These are phyloP conservation scores for Euphorbia lathyris DNA, from an alignment of 345 rosid genomes.

Conservation along the genomic window DNA sequence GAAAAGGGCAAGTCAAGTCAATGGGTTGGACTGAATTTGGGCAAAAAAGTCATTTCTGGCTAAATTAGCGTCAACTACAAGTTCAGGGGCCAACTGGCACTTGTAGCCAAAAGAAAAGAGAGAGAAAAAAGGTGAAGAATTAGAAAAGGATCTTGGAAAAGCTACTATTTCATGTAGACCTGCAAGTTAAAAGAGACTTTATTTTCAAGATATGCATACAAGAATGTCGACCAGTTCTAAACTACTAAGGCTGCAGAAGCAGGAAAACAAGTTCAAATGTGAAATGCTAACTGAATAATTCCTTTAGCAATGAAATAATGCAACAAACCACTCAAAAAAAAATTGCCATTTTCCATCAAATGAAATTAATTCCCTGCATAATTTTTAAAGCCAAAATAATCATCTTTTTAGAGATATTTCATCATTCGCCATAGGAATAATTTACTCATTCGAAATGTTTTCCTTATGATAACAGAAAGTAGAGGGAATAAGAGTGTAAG, in stretches of 20 bases:
- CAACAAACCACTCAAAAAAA: neutral
- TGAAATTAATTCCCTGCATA: neutral
- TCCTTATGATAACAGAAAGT: neutral
- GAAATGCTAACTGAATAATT: neutral
- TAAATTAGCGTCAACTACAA: too few species aligned
- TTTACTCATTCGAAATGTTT: neutral
- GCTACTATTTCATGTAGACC: neutral
- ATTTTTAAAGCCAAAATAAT: neutral
- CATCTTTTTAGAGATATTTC: neutral
- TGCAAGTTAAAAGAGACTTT: neutral
- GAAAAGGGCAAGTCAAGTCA: too few species aligned
- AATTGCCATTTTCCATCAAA: neutral
- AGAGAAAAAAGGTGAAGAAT: neutral
- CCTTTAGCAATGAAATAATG: neutral
- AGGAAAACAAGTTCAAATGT: neutral
- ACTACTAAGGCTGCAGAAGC: neutral
- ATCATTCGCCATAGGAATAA: constrained; percentile 1
- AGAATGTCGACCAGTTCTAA: neutral
- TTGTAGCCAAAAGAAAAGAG: too few species aligned
- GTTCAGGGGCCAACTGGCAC: too few species aligned
- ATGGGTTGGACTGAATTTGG: too few species aligned
- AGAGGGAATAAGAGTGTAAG: neutral
- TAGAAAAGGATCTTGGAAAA: neutral
- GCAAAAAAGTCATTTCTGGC: too few species aligned
- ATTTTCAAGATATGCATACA: neutral